phyloP scores from a whole-genome alignment of 176 grass and related monocot species.

The Phragmites australis region DNA sequence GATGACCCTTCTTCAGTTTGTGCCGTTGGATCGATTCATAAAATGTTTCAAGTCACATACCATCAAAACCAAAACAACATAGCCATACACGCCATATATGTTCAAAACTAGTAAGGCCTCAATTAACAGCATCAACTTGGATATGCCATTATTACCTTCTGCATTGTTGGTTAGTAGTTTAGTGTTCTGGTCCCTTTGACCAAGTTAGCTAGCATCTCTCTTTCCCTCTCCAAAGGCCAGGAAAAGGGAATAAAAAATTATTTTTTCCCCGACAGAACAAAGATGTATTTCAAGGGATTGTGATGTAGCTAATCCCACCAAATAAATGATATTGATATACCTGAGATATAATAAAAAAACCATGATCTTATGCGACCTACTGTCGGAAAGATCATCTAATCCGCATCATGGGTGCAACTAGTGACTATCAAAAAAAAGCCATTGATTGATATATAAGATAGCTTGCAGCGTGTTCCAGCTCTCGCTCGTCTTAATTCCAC shows the following conservation, averaged over 20 bases:
- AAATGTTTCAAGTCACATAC: no score
- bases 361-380: not conserved
- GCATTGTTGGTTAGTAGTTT: not conserved
- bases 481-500: no score
- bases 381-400: constrained; percentile 3
- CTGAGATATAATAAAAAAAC: not conserved
- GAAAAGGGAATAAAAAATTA: not conserved
- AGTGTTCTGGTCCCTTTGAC: not conserved
- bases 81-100: not conserved
- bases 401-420: not conserved
- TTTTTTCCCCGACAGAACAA: not conserved
- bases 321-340: not conserved
- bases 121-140: not conserved
- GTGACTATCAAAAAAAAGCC: not conserved
- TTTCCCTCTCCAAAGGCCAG: not conserved
- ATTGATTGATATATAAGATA: not conserved
- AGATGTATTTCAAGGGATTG: not conserved
- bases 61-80: no score
- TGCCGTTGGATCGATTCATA: not conserved
- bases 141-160: not conserved
- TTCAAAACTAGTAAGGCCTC: not conserved
- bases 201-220: not conserved
- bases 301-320: not conserved
- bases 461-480: no score
- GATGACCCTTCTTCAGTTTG: not conserved